A percentile compares a stretch with the other conserved stretches of the same genome.
Conservation (phyloP, 1,139 yeast species). For the Blastobotrys arbuscula region DNA sequence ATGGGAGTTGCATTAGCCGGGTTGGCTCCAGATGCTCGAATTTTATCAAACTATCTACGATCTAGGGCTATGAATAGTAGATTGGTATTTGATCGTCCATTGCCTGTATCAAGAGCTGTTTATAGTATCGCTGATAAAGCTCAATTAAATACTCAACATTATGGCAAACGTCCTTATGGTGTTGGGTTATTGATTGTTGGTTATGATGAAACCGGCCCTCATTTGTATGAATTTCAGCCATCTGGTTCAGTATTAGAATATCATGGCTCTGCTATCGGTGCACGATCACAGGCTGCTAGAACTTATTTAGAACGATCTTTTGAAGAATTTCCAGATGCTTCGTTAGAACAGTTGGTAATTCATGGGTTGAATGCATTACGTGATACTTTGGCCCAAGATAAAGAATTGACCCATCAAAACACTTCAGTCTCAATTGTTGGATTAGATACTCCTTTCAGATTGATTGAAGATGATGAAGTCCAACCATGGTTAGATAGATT, state of each 20-base stretch:
- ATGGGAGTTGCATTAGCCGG: constrained; percentile 96
- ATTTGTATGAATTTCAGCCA: constrained; percentile 90
- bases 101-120: constrained; percentile 80
- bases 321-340: constrained; percentile 56
- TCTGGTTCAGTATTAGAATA: constrained; percentile 91
- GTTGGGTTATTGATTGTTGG: constrained; percentile 94
- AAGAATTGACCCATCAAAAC: constrained; percentile 76
- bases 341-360: constrained; percentile 69
- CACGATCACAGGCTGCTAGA: constrained; percentile 96
- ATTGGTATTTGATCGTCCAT: constrained; percentile 82
- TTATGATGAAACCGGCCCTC: constrained; percentile 90
- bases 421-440: constrained; percentile 93
- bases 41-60: constrained; percentile 77
- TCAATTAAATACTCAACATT: constrained; percentile 90
- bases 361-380: constrained; percentile 89
- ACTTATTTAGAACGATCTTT: constrained; percentile 87
- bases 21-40: constrained; percentile 96
- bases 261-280: constrained; percentile 94
- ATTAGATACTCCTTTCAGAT: constrained; percentile 61
- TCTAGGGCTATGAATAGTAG: constrained; percentile 88
- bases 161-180: constrained; percentile 96
- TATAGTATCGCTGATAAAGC: constrained; percentile 91
- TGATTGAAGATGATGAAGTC: constrained; percentile 83
- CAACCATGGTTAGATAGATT: constrained; percentile 66
- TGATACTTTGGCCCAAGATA: constrained; percentile 92